Base-by-base conservation (phyloP, 352 stramenopile species). In the Phytopythium chamaehyphon region DNA sequence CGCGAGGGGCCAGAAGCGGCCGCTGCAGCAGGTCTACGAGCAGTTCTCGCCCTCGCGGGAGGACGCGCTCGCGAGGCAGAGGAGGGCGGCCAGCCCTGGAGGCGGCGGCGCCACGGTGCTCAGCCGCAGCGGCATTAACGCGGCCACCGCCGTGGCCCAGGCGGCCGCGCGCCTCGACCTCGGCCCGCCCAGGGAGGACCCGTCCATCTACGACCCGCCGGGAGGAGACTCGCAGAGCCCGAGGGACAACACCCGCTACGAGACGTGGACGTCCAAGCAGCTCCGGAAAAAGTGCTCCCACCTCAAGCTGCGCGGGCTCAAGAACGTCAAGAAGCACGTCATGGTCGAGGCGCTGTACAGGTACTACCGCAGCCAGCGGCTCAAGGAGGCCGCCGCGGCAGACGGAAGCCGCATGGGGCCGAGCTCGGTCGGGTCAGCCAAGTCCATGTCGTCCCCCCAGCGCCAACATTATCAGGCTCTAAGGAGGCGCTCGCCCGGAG, bases 281-380 rank as follows among this genome's bases (percentile, higher is more conserved):
- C 62, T 90, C 22, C 76, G 80, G 9, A 90, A 88, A 53, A 90
- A 90, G 46, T 90, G 80, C 36, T 90, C 80, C 37, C 76, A 88
- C 21, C 64, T 90, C 15, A 90, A 90, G 52, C 71, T 90, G 24
- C 80, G 80, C 28, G 80, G 80, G 0, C 65, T 90, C 24, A 90
- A 90, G 67, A 90, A 90, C 54, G 80, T 90, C 19, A 90, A 90
- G 63, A 90, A 90, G 63, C 80, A 90, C 57, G 80, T 90, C 61
- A 90, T 90, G 80, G 80, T 90, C 24, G 80, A 90, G 46, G 80
- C 80, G 31, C 38, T 90, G 19, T 90, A 90, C 46, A 75, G 80
- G 7, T 90, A 87, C 47, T 87, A 90, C 62, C 73, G 76, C 23
- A 88, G 74, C 40, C 73, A 84, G 49, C 72, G 71, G 12, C 66